Base-by-base conservation (phyloP, 768 basidiomycete genomes). In the Pulveroboletus sp. region DNA sequence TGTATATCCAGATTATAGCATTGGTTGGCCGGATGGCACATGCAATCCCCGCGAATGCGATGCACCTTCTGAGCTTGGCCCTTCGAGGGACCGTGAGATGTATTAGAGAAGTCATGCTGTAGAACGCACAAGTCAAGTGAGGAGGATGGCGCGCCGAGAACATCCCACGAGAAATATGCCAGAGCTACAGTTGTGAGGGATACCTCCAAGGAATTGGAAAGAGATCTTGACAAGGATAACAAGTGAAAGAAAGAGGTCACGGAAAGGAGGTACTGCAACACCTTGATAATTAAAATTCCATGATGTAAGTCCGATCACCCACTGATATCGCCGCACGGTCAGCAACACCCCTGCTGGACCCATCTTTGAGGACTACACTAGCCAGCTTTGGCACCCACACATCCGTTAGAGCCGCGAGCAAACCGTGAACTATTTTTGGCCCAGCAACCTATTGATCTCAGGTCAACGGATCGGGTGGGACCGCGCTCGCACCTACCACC, bases 171-270 rank as follows among this genome's bases (percentile, higher is more conserved):
- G 68, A 89, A 97, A 61, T 77, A 77, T 12, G 74, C 71, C 47
- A 95, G 76, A 1, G 93, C 94, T 35, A 86, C 68, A 0, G 83
- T 83, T 0, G 89, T 87, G 36, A 98, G 69, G 0, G 90, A 83
- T 0, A 93, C 93, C 63, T 99, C 96, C 23, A 94, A 70, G 12
- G 93, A 94, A 63, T 97, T 99, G 26, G 92, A 94, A 45, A 98
- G 71, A 1, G 93, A 89, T 30, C 96, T 80, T 4, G 93, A 87
- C 22, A 96, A 73, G 1, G 89, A 79, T 45, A 94, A 75, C 0
- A 80, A 81, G 68, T 98, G 81, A 71, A 97, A 98, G 62, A 95
- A 81, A 5, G 90, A 94, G 1, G 85, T 81, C 43, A 95, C 62
- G 23, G 92, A 90, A 31, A 98, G 64, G 51, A 93, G 75, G 31